Base-by-base conservation (phyloP, 2,329 filamentous ascomycete genomes). In the Ophiocordyceps camponoti-saundersi region DNA sequence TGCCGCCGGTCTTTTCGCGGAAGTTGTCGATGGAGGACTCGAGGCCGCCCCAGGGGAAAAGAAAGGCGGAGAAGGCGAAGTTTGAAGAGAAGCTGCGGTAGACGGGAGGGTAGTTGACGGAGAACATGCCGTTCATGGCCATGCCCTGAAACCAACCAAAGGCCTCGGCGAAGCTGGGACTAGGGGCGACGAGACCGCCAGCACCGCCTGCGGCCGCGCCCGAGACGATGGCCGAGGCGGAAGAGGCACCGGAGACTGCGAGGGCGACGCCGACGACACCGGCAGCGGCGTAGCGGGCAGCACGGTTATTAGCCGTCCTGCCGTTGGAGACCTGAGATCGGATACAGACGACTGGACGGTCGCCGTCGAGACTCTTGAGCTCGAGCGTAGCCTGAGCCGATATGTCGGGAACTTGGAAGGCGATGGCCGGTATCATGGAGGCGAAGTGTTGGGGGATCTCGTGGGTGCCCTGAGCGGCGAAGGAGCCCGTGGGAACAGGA, bases 111-210 rank as follows among this genome's bases (percentile, higher is more conserved):
- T 95, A 88, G 56, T 81, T 77, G 56, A 93, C 89, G 49, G 85
- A 93, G 61, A 95, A 73, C 92, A 96, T 96, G 53, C 92, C 89
- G 63, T 92, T 95, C 70, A 92, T 83, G 26, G 92, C 88, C 72
- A 96, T 84, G 45, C 83, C 82, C 65, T 96, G 89, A 63, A 96
- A 95, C 77, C 85, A 93, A 51, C 82, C 80, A 53, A 95, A 75
- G 44, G 93, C 80, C 58, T 95, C 86, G 42, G 73, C 73, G 60
- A 96, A 95, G 46, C 82, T 85, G 23, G 92, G 92, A 55, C 86
- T 92, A 40, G 81, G 70, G 12, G 82, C 73, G 2, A 78, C 71
- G 13, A 72, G 70, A 15, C 80, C 83, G 18, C 69, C 70, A 43
- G 73, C 73, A 43, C 77, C 69, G 23, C 73, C 71, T 3, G 50